Evolutionary conservation across 345 rosid species (phyloP).

Genomic region (Atalantia buxifolia): DNA sequence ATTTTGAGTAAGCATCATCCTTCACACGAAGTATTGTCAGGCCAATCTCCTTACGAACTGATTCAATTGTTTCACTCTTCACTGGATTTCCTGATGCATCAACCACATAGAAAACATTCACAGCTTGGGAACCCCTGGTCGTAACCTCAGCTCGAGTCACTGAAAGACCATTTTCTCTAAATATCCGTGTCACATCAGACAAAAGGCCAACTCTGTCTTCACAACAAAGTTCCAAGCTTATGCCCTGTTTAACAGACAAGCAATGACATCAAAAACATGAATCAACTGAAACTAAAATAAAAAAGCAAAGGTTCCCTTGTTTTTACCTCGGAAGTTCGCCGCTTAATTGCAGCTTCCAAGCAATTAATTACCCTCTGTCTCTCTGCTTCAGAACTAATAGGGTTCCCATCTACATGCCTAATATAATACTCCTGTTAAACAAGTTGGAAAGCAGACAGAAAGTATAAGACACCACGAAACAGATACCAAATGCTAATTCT

Average conservation of each 20-base stretch:
- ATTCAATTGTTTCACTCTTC: slow-evolving; percentile 66
- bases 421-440: slow-evolving; percentile 77
- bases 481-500: neutral
- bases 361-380: slow-evolving; percentile 85
- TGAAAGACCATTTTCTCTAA: slow-evolving; percentile 83
- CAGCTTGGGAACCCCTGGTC: slow-evolving; percentile 73
- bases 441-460: neutral
- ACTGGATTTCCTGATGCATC: slow-evolving; percentile 77
- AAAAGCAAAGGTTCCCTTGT: slow-evolving; percentile 5
- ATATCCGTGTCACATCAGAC: slow-evolving; percentile 91
- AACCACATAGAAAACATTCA: slow-evolving; percentile 71
- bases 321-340: slow-evolving; percentile 66
- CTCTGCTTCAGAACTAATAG: slow-evolving; percentile 94
- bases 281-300: neutral
- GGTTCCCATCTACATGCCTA: slow-evolving; percentile 81
- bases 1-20: slow-evolving; percentile 39
- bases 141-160: slow-evolving; percentile 91
- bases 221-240: slow-evolving; percentile 72
- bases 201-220: slow-evolving; percentile 84
- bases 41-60: slow-evolving; percentile 80
- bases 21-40: slow-evolving; percentile 56
- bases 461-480: neutral
- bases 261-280: neutral
- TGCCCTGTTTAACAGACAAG: slow-evolving; percentile 49
- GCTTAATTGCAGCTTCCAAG: slow-evolving; percentile 90